A percentile compares a stretch with the other conserved stretches of the same genome.
Conservation (phyloP, 208 protist genomes). For the Leptomonas seymouri region DNA sequence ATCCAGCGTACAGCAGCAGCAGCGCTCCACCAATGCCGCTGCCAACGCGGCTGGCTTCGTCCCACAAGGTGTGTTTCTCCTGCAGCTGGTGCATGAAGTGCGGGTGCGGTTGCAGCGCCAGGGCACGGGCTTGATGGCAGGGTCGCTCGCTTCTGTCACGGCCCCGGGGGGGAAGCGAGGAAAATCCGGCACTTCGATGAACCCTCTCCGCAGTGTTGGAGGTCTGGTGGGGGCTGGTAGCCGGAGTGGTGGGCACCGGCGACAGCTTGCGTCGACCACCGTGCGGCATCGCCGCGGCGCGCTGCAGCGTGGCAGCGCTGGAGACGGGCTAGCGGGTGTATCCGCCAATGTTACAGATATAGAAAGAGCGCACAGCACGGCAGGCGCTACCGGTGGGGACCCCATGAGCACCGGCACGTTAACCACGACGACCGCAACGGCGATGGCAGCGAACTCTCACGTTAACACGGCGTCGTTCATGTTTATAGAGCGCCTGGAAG, state of each 20-base stretch:
- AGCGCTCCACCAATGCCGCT: conserved; percentile 5
- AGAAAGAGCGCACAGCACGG: background rate
- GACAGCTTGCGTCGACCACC: conserved; percentile 18
- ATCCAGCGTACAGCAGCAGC: background rate
- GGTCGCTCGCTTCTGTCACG: conserved; percentile 19
- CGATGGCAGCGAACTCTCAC: background rate
- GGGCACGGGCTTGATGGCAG: conserved; percentile 22
- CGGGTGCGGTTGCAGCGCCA: conserved; percentile 25
- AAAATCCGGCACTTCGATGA: background rate
- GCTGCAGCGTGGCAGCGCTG: conserved; percentile 11
- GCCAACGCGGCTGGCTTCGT: conserved; percentile 25
- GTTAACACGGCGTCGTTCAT: conserved; percentile 37
- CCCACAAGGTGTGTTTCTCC: conserved; percentile 26
- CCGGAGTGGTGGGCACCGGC: background rate
- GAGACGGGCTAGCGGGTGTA: conserved; percentile 10
- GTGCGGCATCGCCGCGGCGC: conserved; percentile 26
- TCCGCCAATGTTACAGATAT: background rate
- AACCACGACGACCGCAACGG: background rate
- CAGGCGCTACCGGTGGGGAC: background rate
- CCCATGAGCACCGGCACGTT: background rate
- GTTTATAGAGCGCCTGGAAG: conserved; percentile 50
- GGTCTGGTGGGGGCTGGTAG: background rate
- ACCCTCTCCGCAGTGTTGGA: conserved; percentile 9
- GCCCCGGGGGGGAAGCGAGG: background rate
- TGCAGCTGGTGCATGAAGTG: conserved; percentile 32